These are phyloP conservation scores for Metarhizium robertsii DNA, from an alignment of 2,329 filamentous ascomycete species.

Conservation along the genomic window DNA sequence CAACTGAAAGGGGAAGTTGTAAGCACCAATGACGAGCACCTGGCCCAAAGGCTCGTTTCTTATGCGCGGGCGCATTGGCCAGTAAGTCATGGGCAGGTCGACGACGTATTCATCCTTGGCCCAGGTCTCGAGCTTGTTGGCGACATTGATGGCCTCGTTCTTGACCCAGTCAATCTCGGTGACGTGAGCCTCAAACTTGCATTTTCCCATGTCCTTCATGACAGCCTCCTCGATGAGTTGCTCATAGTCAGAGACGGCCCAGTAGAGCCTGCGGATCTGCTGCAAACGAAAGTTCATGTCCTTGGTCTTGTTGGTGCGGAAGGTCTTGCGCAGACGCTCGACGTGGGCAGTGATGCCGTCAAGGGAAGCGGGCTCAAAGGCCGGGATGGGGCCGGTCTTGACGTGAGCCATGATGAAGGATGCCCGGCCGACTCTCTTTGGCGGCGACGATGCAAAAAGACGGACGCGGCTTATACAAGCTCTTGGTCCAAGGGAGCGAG, in stretches of 20 bases:
- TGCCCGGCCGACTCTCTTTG: neutral
- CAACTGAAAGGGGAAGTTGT: slow-evolving; percentile 88
- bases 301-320: slow-evolving; percentile 71
- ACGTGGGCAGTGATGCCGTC: slow-evolving; percentile 56
- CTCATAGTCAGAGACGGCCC: slow-evolving; percentile 75
- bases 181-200: slow-evolving; percentile 61
- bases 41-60: slow-evolving; percentile 81
- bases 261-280: slow-evolving; percentile 92
- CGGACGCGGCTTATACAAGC: neutral
- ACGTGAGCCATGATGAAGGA: slow-evolving; percentile 27
- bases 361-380: slow-evolving; percentile 52
- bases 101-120: slow-evolving; percentile 68
- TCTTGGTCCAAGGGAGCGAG: neutral
- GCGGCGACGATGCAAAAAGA: neutral
- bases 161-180: slow-evolving; percentile 70
- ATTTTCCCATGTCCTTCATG: slow-evolving; percentile 69
- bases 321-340: slow-evolving; percentile 56
- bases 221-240: slow-evolving; percentile 66
- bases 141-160: slow-evolving; percentile 71
- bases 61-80: slow-evolving; percentile 63
- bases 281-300: slow-evolving; percentile 70
- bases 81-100: slow-evolving; percentile 61
- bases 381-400: slow-evolving; percentile 27
- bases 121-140: slow-evolving; percentile 72
- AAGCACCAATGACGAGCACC: slow-evolving; percentile 80